These are phyloP conservation scores for Kregervanrija fluxuum DNA, from an alignment of 805 yeast genomes.

Conservation along the genomic window DNA sequence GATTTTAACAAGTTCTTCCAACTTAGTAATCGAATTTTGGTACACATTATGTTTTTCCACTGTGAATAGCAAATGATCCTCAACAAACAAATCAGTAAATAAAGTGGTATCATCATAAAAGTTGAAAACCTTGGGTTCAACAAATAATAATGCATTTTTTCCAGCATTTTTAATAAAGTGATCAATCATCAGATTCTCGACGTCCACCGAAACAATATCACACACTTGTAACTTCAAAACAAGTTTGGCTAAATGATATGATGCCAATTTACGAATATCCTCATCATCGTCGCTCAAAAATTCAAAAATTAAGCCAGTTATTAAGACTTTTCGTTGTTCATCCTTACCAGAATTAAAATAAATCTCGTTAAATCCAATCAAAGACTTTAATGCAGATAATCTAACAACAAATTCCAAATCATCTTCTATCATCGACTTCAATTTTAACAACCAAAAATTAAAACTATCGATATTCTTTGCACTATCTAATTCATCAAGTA, in stretches of 20 bases:
- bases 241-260: constrained; percentile 30
- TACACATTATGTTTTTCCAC: constrained; percentile 64
- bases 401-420: constrained; percentile 39
- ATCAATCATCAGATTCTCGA: constrained; percentile 23
- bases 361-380: constrained; percentile 26
- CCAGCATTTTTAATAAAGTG: constrained; percentile 1
- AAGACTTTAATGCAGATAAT: constrained; percentile 37
- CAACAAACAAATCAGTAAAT: constrained; percentile 11
- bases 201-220: constrained; percentile 26
- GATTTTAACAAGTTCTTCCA: constrained; percentile 6
- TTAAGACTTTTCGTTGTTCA: constrained; percentile 1
- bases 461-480: constrained; percentile 9
- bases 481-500: not conserved
- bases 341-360: not conserved
- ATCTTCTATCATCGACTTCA: constrained; percentile 31
- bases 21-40: constrained; percentile 36
- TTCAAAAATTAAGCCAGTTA: constrained; percentile 18
- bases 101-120: constrained; percentile 4
- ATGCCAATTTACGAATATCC: constrained; percentile 43
- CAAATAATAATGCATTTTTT: not conserved
- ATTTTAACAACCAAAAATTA: constrained; percentile 22
- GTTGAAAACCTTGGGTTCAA: constrained; percentile 5
- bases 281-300: constrained; percentile 62
- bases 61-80: constrained; percentile 43
- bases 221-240: constrained; percentile 18